phyloP scores from a whole-genome alignment of 116 monocot genomes.

The Phalaenopsis hybrid region DNA sequence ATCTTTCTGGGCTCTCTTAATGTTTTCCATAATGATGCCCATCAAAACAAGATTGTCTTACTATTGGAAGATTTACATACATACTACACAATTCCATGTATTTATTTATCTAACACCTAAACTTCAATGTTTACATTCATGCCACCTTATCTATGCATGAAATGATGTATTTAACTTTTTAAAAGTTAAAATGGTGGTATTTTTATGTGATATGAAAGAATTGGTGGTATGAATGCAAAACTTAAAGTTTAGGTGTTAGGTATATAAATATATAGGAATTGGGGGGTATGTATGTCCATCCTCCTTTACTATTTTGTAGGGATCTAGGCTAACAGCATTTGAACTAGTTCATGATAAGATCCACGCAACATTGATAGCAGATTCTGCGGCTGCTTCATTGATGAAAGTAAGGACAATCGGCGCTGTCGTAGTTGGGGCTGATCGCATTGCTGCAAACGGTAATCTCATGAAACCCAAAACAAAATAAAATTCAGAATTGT shows the following conservation, averaged over 20 bases:
- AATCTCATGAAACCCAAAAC: conserved; percentile 6
- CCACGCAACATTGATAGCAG: conserved; percentile 82
- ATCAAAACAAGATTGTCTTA: background rate
- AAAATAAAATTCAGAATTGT: background rate
- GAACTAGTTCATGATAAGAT: conserved; percentile 93
- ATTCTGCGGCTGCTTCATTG: conserved; percentile 87
- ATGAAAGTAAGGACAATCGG: conserved; percentile 68
- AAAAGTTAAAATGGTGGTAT: too few species aligned
- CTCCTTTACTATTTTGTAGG: conserved; percentile 36
- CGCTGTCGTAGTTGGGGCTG: conserved; percentile 90
- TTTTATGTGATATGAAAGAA: too few species aligned
- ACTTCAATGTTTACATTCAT: too few species aligned
- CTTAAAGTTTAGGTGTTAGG: too few species aligned
- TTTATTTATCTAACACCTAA: too few species aligned
- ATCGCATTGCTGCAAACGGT: conserved; percentile 90
- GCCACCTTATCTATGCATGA: too few species aligned
- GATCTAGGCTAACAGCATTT: conserved; percentile 93
- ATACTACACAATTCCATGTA: too few species aligned
- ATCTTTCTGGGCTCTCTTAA: background rate
- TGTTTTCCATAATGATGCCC: background rate
- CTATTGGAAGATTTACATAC: too few species aligned
- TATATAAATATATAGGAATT: too few species aligned
- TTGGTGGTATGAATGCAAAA: too few species aligned
- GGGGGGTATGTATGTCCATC: too few species aligned
- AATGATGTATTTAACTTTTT: too few species aligned